Evolutionary conservation across 495 filamentous ascomycete genomes (phyloP).

Genomic region (Podospora fimiseda): DNA sequence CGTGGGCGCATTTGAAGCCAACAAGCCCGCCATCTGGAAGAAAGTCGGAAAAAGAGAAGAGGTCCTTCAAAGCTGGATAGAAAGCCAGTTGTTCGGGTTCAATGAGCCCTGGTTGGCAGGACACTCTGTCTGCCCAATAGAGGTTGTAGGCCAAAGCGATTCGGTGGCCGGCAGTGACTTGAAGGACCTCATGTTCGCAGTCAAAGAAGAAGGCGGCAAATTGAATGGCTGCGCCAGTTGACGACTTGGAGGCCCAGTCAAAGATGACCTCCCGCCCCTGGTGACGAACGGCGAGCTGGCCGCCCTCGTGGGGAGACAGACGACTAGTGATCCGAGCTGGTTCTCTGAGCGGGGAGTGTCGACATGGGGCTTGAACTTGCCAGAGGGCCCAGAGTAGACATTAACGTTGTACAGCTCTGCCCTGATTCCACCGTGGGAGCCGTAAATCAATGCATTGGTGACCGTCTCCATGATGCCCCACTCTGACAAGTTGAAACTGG

Average conservation of each 20-base stretch:
- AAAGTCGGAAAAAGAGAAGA: not conserved
- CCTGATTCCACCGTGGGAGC: slow-evolving; percentile 21
- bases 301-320: slow-evolving; percentile 46
- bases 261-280: slow-evolving; percentile 26
- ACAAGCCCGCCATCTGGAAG: slow-evolving; percentile 1
- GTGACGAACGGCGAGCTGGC: slow-evolving; percentile 32
- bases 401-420: slow-evolving; percentile 54
- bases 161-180: slow-evolving; percentile 44
- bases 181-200: slow-evolving; percentile 51
- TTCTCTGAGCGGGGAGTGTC: slow-evolving; percentile 43
- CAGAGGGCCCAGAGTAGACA: slow-evolving; percentile 48
- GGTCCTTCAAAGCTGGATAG: not conserved
- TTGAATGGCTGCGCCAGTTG: slow-evolving; percentile 23
- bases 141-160: slow-evolving; percentile 55
- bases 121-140: slow-evolving; percentile 17
- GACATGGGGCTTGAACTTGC: slow-evolving; percentile 46
- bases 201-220: slow-evolving; percentile 59
- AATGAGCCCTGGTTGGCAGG: not conserved
- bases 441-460: slow-evolving; percentile 41
- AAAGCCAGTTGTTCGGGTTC: not conserved
- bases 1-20: slow-evolving; percentile 6
- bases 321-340: slow-evolving; percentile 51
- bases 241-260: slow-evolving; percentile 34
- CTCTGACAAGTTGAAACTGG: slow-evolving; percentile 46
- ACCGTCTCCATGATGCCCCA: slow-evolving; percentile 45